phyloP scores from a whole-genome alignment of 2,329 filamentous ascomycete species.

The Ceratocystis huliohia region DNA sequence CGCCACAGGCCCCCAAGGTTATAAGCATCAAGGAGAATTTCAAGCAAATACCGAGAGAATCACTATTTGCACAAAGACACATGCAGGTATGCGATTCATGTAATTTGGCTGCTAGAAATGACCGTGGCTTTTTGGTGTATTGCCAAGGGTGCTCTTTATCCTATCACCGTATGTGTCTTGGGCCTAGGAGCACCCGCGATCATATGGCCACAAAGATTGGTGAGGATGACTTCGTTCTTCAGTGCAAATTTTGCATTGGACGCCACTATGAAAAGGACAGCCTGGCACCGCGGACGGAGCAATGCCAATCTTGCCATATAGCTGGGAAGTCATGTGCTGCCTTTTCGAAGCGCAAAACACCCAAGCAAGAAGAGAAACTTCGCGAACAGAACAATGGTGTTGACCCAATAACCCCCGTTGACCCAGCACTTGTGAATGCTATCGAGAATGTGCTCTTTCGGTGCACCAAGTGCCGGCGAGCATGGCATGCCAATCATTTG shows the following conservation, averaged over 20 bases:
- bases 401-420: slow-evolving; percentile 60
- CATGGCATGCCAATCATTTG: slow-evolving; percentile 75
- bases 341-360: slow-evolving; percentile 59
- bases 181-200: slow-evolving; percentile 59
- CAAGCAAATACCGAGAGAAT: slow-evolving; percentile 40
- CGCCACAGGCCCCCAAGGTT: slow-evolving; percentile 37
- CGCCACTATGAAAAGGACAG: slow-evolving; percentile 53
- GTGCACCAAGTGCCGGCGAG: slow-evolving; percentile 62
- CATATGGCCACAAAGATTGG: slow-evolving; percentile 80
- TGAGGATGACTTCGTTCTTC: slow-evolving; percentile 66
- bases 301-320: slow-evolving; percentile 57
- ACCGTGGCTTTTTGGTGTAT: slow-evolving; percentile 60
- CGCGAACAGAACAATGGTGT: slow-evolving; percentile 64
- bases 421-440: slow-evolving; percentile 58
- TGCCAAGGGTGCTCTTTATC: slow-evolving; percentile 83
- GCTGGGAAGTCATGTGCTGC: slow-evolving; percentile 58
- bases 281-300: slow-evolving; percentile 52
- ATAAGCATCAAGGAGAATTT: slow-evolving; percentile 64
- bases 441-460: slow-evolving; percentile 66
- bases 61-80: slow-evolving; percentile 55
- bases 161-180: slow-evolving; percentile 76
- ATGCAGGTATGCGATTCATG: slow-evolving; percentile 62
- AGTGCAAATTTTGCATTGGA: slow-evolving; percentile 77
- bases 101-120: slow-evolving; percentile 37
- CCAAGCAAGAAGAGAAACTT: slow-evolving; percentile 71